Evolutionary conservation across 2,329 filamentous ascomycete genomes (phyloP), one percentile per base, ranked within the genome.

Genomic region (Metarhizium brunneum): DNA sequence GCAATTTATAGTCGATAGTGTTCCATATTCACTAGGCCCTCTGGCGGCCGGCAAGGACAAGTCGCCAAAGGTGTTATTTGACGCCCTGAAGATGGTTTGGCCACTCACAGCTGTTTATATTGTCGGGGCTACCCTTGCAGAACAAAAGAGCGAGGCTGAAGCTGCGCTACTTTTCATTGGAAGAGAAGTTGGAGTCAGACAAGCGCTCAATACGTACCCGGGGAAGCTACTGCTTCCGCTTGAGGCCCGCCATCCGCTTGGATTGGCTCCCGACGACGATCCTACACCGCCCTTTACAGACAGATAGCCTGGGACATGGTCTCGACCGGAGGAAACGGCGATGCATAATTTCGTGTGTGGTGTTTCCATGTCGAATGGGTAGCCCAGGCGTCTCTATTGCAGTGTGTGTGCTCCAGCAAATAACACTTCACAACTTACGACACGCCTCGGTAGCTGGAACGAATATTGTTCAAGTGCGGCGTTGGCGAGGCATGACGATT

Each of bases 81-180:
- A 72, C 32, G 70, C 69, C 1, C 55, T 74, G 43, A 68, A 66
- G 61, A 56, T 73, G 32, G 63, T 73, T 16, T 74, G 71, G 68
- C 72, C 72, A 8, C 63, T 73, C 20, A 67, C 66, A 6, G 56
- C 65, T 1, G 60, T 73, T 20, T 68, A 65, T 38, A 54, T 67
- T 13, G 58, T 67, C 6, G 57, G 64, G 3, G 60, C 67, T 4
- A 65, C 65, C n/a, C 62, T 64, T 35, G 55, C 60, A 1, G 63
- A 65, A 35, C 65, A 72, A 47, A 63, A 63, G 29, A 54, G 56
- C 2, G 56, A 59, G 13, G 72, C 72, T 10, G 58, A 61, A 30
- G 47, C 47, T 32, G 62, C 64, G 4, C 58, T 74, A 14, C 48
- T 57, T 3, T 66, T 67, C 25, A 71, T 73, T 38, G 72, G 70